Conservation (phyloP, 164 flowering plant genomes). For the Houttuynia cordata region DNA sequence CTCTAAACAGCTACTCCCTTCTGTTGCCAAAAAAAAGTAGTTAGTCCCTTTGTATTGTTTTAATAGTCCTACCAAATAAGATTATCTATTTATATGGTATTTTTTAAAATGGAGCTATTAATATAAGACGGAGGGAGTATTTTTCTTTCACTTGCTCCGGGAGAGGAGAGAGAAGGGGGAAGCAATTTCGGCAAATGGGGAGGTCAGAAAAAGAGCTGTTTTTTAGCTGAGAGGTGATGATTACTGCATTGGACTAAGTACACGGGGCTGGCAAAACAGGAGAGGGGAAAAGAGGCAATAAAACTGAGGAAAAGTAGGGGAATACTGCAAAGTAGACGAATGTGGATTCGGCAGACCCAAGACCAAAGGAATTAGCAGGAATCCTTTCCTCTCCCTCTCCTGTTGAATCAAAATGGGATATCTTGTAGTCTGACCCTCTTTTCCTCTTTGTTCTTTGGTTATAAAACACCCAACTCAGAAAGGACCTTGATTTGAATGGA, state of each 20-base stretch:
- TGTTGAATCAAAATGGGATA: background rate
- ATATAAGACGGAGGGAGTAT: background rate
- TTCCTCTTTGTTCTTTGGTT: conserved; percentile 34
- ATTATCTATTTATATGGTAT: too few relatives aligned
- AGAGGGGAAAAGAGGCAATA: conserved; percentile 4
- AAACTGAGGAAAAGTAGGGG: conserved; percentile 11
- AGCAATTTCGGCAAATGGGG: conserved; percentile 12
- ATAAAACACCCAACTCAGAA: conserved; percentile 54
- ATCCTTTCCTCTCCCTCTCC: background rate
- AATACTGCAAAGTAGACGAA: conserved; percentile 19
- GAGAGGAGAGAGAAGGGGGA: conserved; percentile 7
- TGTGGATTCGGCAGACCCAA: conserved; percentile 17
- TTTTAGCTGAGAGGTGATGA: conserved; percentile 27
- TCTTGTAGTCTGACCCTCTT: conserved; percentile 25
- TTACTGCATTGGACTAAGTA: conserved; percentile 28
- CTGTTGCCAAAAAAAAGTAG: too few relatives aligned
- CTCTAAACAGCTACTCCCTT: too few relatives aligned
- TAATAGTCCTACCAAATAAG: too few relatives aligned
- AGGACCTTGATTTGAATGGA: conserved; percentile 39
- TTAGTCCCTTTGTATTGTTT: too few relatives aligned
- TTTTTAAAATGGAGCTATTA: too few relatives aligned
- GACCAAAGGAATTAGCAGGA: conserved; percentile 18
- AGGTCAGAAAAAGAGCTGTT: conserved; percentile 10
- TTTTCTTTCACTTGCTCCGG: conserved; percentile 8
- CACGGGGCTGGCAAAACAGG: conserved; percentile 18